Conservation (phyloP, 73 alveolate genomes). For the Tetrahymena thermophila region DNA sequence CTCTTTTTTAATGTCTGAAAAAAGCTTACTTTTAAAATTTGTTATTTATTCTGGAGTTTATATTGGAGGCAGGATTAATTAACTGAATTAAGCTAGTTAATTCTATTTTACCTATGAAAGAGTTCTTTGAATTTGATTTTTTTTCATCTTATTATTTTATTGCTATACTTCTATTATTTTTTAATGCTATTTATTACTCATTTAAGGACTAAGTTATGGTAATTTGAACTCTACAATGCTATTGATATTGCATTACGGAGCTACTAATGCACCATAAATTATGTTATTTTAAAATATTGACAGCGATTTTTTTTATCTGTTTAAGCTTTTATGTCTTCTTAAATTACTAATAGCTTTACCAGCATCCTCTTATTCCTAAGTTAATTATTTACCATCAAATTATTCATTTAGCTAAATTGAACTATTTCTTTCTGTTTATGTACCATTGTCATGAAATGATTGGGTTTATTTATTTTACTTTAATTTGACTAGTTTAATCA, state of each 20-base stretch:
- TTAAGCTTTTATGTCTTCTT: not conserved
- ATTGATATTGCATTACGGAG: not conserved
- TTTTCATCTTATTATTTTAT: not conserved
- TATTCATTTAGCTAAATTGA: not conserved
- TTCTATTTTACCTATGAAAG: not conserved
- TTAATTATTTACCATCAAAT: not conserved
- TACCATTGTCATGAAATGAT: not conserved
- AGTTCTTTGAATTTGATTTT: not conserved
- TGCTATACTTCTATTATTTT: not conserved
- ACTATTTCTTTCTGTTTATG: not conserved
- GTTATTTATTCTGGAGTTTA: not conserved
- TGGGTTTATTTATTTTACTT: not conserved
- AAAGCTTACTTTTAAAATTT: not conserved
- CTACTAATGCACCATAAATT: not conserved
- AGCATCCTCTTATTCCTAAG: not conserved
- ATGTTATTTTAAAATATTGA: not conserved
- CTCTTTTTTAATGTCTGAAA: not conserved
- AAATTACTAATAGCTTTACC: not conserved
- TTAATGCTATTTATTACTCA: not conserved
- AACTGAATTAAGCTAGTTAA: not conserved
- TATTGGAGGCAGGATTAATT: not conserved
- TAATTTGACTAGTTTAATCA: not conserved
- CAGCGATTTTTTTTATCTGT: not conserved
- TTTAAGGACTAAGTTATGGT: not conserved
- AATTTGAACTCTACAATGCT: not conserved